phyloP scores from a whole-genome alignment of 768 basidiomycete genomes.

The Psilocybe azurescens region DNA sequence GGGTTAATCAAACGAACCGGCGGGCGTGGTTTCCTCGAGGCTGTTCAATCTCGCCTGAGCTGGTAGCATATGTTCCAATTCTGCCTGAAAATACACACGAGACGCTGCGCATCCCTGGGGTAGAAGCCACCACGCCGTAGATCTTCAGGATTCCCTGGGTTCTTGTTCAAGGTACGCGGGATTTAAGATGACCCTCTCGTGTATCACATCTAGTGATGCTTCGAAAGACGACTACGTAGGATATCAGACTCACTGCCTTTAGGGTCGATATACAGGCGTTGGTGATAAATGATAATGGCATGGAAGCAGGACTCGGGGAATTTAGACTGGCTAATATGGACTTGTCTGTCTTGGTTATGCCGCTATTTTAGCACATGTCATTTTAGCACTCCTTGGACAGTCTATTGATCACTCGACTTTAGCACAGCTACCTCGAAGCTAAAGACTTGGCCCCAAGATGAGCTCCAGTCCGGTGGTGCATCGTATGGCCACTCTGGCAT shows the following conservation, averaged over 20 bases:
- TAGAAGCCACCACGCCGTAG: too few relatives aligned
- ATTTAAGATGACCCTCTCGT: background rate
- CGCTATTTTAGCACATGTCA: background rate
- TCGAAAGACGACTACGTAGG: background rate
- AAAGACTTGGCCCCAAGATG: too few relatives aligned
- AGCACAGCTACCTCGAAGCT: too few relatives aligned
- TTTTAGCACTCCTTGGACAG: background rate
- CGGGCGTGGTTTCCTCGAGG: background rate
- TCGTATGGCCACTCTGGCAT: too few relatives aligned
- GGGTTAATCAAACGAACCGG: background rate
- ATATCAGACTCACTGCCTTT: background rate
- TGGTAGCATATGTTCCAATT: background rate
- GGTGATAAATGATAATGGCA: background rate
- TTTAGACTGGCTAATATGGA: background rate
- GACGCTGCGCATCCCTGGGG: too few relatives aligned
- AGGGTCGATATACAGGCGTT: background rate
- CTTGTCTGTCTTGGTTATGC: background rate
- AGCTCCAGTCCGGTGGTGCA: too few relatives aligned
- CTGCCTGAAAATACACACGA: background rate
- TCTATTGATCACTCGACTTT: too few relatives aligned
- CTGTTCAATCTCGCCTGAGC: background rate
- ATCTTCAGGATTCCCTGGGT: background rate
- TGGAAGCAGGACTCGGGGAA: background rate
- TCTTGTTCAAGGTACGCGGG: background rate
- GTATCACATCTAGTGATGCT: background rate